These are phyloP conservation scores for Coniochaeta sp. DNA, from an alignment of 2,329 filamentous ascomycete genomes.

Conservation along the genomic window DNA sequence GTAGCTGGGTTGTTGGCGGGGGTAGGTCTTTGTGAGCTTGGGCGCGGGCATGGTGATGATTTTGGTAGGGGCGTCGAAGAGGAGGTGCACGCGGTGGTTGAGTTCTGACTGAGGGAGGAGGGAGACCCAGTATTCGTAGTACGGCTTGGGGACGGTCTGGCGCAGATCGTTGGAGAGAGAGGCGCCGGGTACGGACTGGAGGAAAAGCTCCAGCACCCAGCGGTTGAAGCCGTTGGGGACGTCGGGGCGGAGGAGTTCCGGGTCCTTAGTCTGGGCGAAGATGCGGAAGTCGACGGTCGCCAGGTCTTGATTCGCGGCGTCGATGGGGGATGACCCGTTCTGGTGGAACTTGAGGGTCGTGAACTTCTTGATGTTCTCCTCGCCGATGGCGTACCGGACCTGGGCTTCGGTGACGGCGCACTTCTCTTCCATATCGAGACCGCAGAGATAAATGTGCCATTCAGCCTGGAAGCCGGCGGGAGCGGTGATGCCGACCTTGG, in stretches of 20 bases:
- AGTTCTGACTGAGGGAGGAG: not conserved
- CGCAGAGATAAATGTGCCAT: slow-evolving; percentile 3
- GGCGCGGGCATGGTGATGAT: not conserved
- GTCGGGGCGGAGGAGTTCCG: slow-evolving; percentile 9
- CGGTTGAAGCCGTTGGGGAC: slow-evolving; percentile 12
- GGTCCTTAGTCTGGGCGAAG: slow-evolving; percentile 30
- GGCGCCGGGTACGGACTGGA: slow-evolving; percentile 16
- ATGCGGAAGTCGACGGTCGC: slow-evolving; percentile 28
- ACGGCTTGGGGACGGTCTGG: not conserved
- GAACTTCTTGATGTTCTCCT: slow-evolving; percentile 5
- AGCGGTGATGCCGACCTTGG: not conserved
- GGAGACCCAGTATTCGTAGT: not conserved
- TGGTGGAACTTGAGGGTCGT: slow-evolving; percentile 20
- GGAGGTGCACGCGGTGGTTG: not conserved
- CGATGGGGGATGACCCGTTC: slow-evolving; percentile 16
- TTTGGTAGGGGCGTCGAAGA: not conserved
- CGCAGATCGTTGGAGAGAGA: not conserved
- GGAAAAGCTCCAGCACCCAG: slow-evolving; percentile 14
- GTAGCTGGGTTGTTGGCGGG: slow-evolving; percentile 1
- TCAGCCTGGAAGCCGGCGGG: not conserved
- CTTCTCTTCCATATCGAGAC: slow-evolving; percentile 14
- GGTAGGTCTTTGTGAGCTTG: not conserved
- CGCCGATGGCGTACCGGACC: slow-evolving; percentile 11
- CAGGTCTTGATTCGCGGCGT: slow-evolving; percentile 23
- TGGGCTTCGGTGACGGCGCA: slow-evolving; percentile 12